phyloP scores from a whole-genome alignment of 2,329 filamentous ascomycete genomes.

The Helotiales sp. region DNA sequence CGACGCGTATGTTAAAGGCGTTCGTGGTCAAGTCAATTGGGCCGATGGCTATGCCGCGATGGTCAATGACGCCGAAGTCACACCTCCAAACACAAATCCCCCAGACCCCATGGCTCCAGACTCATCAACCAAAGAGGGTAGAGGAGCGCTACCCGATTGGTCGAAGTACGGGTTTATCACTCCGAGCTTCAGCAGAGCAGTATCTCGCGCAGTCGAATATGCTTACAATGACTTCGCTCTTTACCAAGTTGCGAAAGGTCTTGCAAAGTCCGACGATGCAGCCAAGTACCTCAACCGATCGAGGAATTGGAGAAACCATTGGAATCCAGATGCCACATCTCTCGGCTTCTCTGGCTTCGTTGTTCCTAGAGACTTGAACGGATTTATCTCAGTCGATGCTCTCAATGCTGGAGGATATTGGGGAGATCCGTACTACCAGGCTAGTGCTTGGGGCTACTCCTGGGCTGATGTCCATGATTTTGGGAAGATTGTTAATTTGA shows the following conservation, averaged over 20 bases:
- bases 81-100: conserved; percentile 63
- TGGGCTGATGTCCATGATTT: conserved; percentile 61
- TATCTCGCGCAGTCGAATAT: conserved; percentile 70
- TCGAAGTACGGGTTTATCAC: conserved; percentile 68
- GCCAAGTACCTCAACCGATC: conserved; percentile 66
- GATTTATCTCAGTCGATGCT: conserved; percentile 54
- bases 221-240: conserved; percentile 71
- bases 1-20: conserved; percentile 73
- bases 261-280: conserved; percentile 57
- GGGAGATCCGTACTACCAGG: conserved; percentile 57
- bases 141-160: conserved; percentile 74
- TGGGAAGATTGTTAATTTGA: conserved; percentile 50
- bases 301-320: conserved; percentile 74
- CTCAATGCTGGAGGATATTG: conserved; percentile 56
- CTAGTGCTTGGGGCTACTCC: conserved; percentile 56
- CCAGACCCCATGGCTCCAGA: conserved; percentile 57
- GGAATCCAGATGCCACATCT: conserved; percentile 62
- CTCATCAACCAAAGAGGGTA: conserved; percentile 68
- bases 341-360: conserved; percentile 69
- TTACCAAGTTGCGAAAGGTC: conserved; percentile 60
- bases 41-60: conserved; percentile 13
- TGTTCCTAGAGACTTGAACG: conserved; percentile 59
- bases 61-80: conserved; percentile 69
- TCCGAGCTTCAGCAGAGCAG: conserved; percentile 62
- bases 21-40: conserved; percentile 54